phyloP scores from a whole-genome alignment of 1,139 yeast species.

The Protomyces inouyei region DNA sequence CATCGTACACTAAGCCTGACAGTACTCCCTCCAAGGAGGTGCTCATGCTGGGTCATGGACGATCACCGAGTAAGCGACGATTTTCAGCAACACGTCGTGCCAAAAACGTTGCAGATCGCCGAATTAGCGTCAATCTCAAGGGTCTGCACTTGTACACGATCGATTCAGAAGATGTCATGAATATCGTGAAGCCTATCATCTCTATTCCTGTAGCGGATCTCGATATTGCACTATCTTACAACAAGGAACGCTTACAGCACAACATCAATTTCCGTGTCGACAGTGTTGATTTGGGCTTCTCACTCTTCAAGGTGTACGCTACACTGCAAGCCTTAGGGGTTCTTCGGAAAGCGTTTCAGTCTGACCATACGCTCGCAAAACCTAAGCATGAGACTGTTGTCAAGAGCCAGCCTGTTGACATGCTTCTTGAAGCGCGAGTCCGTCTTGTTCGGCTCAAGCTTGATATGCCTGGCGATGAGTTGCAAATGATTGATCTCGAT shows the following conservation, averaged over 20 bases:
- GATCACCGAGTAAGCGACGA: neutral
- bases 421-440: conserved; percentile 5
- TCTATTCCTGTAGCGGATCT: conserved; percentile 4
- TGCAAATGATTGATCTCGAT: conserved; percentile 51
- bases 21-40: neutral
- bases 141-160: conserved; percentile 4
- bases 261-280: neutral
- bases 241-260: neutral
- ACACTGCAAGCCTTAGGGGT: conserved; percentile 20
- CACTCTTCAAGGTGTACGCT: conserved; percentile 23
- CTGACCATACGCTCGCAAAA: neutral
- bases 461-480: conserved; percentile 51
- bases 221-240: neutral
- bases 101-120: neutral
- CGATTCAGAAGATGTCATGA: conserved; percentile 1
- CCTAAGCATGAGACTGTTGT: conserved; percentile 35
- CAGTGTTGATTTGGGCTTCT: conserved; percentile 7
- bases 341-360: conserved; percentile 11
- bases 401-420: conserved; percentile 40
- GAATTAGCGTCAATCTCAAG: neutral
- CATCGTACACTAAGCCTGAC: neutral
- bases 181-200: neutral
- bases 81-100: neutral
- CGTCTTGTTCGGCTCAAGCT: conserved; percentile 42
- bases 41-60: neutral